These are phyloP conservation scores for Phytopythium chamaehyphon DNA, from an alignment of 352 stramenopile species.

Conservation along the genomic window DNA sequence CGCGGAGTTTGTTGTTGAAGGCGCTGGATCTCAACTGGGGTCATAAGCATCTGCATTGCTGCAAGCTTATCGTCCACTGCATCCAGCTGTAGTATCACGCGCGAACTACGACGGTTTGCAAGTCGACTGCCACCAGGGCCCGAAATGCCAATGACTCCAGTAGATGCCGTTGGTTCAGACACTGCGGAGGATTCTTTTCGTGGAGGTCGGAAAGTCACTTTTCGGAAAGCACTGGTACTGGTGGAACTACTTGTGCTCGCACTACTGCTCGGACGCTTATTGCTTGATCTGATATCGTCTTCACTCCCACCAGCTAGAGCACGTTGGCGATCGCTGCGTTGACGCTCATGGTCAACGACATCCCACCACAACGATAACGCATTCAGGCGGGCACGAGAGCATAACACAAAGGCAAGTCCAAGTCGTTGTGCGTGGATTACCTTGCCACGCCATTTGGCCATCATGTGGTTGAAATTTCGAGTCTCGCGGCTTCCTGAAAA, in stretches of 20 bases:
- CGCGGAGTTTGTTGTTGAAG: slow-evolving; percentile 55
- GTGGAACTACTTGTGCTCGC: slow-evolving; percentile 2
- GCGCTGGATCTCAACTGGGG: slow-evolving; percentile 71
- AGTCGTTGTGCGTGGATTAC: slow-evolving; percentile 65
- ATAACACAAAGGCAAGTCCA: slow-evolving; percentile 43
- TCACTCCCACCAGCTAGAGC: slow-evolving; percentile 8
- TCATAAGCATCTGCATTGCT: slow-evolving; percentile 75
- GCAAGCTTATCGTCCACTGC: slow-evolving; percentile 61
- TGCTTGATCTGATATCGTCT: background rate
- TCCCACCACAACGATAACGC: slow-evolving; percentile 66
- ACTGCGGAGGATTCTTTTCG: background rate
- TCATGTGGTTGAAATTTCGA: slow-evolving; percentile 72
- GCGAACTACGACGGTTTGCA: slow-evolving; percentile 5
- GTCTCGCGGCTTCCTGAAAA: slow-evolving; percentile 50
- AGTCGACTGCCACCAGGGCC: background rate
- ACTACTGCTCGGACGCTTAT: background rate
- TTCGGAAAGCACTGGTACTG: background rate
- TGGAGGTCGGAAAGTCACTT: background rate
- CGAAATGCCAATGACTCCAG: background rate
- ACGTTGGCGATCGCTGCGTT: slow-evolving; percentile 46
- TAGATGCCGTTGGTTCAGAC: background rate
- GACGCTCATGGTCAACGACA: slow-evolving; percentile 54
- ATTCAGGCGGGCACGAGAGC: slow-evolving; percentile 48
- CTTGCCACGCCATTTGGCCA: slow-evolving; percentile 67
- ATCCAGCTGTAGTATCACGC: slow-evolving; percentile 29